Evolutionary conservation across 768 basidiomycete species (phyloP).

Genomic region (Solioccasus polychromus): DNA sequence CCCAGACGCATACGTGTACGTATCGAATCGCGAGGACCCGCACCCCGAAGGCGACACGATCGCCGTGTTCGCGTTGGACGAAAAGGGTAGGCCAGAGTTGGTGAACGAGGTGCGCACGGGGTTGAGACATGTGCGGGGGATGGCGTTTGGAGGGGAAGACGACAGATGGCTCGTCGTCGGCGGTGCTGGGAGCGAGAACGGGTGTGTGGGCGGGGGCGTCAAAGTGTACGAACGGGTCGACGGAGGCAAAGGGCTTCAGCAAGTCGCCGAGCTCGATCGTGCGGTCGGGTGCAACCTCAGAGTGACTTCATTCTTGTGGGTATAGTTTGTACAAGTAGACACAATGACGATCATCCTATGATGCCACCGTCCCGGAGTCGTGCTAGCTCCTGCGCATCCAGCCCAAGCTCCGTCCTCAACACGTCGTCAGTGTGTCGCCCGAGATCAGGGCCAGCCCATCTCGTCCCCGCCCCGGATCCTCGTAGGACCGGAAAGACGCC

Average conservation of each 20-base stretch:
- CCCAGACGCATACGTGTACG: constrained; percentile 60
- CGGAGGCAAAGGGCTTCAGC: constrained; percentile 52
- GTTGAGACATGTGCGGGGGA: constrained; percentile 65
- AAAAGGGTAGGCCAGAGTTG: constrained; percentile 44
- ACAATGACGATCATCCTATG: constrained; percentile 28
- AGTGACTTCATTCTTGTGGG: constrained; percentile 40
- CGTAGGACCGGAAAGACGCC: constrained; percentile 62
- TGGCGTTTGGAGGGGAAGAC: constrained; percentile 62
- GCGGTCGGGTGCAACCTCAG: constrained; percentile 34
- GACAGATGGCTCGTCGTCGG: constrained; percentile 63
- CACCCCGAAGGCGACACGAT: constrained; percentile 69
- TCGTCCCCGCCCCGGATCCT: constrained; percentile 53
- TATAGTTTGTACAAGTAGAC: constrained; percentile 3
- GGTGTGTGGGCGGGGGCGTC: constrained; percentile 61
- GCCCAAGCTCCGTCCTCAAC: constrained; percentile 41
- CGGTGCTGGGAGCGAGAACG: constrained; percentile 47
- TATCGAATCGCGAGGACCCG: constrained; percentile 75
- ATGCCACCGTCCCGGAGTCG: constrained; percentile 40
- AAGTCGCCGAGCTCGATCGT: constrained; percentile 44
- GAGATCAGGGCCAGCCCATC: constrained; percentile 70
- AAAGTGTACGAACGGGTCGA: constrained; percentile 68
- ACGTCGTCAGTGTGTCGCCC: constrained; percentile 57
- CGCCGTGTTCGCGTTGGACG: constrained; percentile 61
- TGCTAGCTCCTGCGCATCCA: constrained; percentile 36
- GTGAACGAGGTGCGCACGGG: constrained; percentile 67